Conservation (phyloP, 1,284 basidiomycete species). For the Trichosporon sp. region DNA sequence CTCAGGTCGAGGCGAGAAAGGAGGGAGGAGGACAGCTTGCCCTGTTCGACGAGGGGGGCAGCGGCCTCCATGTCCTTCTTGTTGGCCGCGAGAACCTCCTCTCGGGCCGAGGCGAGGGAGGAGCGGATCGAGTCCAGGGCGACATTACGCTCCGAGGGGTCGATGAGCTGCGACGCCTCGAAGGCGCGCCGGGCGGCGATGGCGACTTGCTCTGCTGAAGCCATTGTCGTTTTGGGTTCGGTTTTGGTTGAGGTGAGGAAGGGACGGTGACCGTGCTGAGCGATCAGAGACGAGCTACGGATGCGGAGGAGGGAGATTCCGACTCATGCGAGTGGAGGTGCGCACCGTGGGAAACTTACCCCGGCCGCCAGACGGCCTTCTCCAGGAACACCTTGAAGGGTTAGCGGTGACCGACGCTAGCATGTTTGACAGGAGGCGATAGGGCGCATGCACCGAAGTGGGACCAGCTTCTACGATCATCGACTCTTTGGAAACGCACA, state of each 20-base stretch:
- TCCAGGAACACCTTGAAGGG: neutral
- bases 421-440: neutral
- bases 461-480: neutral
- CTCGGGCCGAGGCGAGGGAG: slow-evolving; percentile 67
- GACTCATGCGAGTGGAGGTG: slow-evolving; percentile 14
- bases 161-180: slow-evolving; percentile 78
- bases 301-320: neutral
- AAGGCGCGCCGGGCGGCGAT: slow-evolving; percentile 77
- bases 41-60: slow-evolving; percentile 72
- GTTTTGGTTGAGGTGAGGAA: slow-evolving; percentile 6
- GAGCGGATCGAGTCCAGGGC: slow-evolving; percentile 72
- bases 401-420: neutral
- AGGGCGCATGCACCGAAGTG: neutral
- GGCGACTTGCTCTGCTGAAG: slow-evolving; percentile 64
- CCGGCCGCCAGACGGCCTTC: too few relatives aligned
- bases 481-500: neutral
- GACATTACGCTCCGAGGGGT: slow-evolving; percentile 66
- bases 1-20: slow-evolving; percentile 84
- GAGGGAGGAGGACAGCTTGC: slow-evolving; percentile 78
- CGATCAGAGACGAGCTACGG: neutral
- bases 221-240: slow-evolving; percentile 22
- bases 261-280: neutral
- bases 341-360: slow-evolving; percentile 22
- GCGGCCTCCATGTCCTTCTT: slow-evolving; percentile 77
- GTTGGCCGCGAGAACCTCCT: slow-evolving; percentile 77